Evolutionary conservation across 2,329 filamentous ascomycete genomes (phyloP).

Genomic region (Aspergillaceae sp.): DNA sequence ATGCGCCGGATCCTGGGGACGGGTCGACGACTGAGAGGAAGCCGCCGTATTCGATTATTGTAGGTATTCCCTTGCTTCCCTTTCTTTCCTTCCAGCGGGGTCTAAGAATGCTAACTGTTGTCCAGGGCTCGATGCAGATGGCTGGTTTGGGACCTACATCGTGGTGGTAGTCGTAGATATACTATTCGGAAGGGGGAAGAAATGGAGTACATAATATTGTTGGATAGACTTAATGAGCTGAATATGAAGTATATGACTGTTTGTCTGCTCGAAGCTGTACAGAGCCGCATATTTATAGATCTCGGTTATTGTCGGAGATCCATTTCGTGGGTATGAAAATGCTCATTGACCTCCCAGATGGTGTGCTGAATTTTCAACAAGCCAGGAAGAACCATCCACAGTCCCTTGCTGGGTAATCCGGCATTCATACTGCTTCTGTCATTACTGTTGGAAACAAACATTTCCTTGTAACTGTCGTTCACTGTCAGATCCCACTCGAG

Average conservation of each 20-base stretch:
- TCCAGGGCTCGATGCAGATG: constrained; percentile 40
- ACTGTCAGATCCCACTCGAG: neutral
- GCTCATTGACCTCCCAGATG: neutral
- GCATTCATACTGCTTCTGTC: neutral
- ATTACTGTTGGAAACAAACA: neutral
- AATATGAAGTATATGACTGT: neutral
- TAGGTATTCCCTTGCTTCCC: constrained; percentile 11
- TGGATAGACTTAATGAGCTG: neutral
- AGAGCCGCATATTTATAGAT: neutral
- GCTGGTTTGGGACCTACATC: constrained; percentile 36
- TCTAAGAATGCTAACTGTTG: constrained; percentile 5
- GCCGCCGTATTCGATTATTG: constrained; percentile 45
- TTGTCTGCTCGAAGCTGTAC: too few relatives aligned
- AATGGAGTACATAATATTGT: too few relatives aligned
- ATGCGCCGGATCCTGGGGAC: constrained; percentile 57
- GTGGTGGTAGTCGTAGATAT: constrained; percentile 33
- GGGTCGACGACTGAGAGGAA: constrained; percentile 50
- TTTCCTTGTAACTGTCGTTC: neutral
- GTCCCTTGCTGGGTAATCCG: too few relatives aligned
- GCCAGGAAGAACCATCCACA: too few relatives aligned
- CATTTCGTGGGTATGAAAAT: neutral
- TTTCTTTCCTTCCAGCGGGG: neutral
- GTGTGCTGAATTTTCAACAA: neutral
- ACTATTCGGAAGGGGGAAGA: too few relatives aligned
- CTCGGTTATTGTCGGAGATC: constrained; percentile 4